Base-by-base conservation (phyloP, 2,329 filamentous ascomycete species). In the Alternaria atra region DNA sequence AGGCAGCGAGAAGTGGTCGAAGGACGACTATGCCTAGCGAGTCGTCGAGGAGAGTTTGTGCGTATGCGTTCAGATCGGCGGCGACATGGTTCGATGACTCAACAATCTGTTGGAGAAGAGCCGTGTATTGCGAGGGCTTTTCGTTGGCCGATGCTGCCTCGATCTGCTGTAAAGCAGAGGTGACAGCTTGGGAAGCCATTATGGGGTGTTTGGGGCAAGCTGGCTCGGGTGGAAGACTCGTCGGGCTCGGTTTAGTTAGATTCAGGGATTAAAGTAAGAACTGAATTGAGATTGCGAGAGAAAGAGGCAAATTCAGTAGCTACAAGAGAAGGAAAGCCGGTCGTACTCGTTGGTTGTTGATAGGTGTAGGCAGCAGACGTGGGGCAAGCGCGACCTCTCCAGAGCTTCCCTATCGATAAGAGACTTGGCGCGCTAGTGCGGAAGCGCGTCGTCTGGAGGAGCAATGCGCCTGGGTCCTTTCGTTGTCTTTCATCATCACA, bases 21-120 rank as follows among this genome's bases (percentile, higher is more conserved):
- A 91, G 89, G 30, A 89, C 85, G n/a, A 95, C 91, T 69, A 94
- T 89, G 71, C 91, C 91, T 55, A 94, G 85, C 23, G 85, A 84
- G 70, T 91, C 89, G 66, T 83, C 84, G 66, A 94, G 87, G 54
- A 94, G 84, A 51, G 85, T 87, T 70, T 89, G 85, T 55, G 89
- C 83, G 68, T 92, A 89, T 71, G 87, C 87, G 61, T 87, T 88
- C 60, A 94, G 84, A 77, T 94, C 89, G 61, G 85, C 77, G 57
- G 84, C 76, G 47, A 87, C 80, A 55, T 84, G 80, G 20, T 76
- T 72, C 15, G 82, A 77, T 35, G 81, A 81, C 12, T 81, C 74
- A 52, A 86, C 80, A 73, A 89, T 86, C 51, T 84, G 80, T 64
- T 83, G 77, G 63, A 90, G 84, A n/a, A 89, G 80, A 20, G 84